Percentiles rank a stretch among this genome's conserved stretches.
phyloP scores from a whole-genome alignment of 495 filamentous ascomycete genomes.

The Penicilliopsis zonata region DNA sequence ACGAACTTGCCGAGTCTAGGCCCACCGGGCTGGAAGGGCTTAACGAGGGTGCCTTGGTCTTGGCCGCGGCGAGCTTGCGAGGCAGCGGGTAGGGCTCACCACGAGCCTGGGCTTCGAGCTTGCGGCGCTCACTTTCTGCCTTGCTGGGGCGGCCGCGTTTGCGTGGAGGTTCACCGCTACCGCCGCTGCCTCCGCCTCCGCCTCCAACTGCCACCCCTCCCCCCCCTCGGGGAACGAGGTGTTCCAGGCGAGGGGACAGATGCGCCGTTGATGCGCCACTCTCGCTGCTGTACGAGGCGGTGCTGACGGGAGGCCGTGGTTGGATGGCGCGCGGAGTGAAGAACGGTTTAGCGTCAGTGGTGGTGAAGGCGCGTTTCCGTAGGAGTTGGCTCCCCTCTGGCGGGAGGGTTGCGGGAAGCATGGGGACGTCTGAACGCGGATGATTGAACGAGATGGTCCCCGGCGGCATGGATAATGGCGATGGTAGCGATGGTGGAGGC shows the following conservation, averaged over 20 bases:
- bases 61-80: conserved; percentile 16
- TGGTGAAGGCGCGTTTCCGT: conserved; percentile 25
- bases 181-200: no score
- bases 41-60: conserved; percentile 18
- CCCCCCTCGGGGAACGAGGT: conserved; percentile 4
- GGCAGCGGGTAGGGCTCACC: conserved; percentile 38
- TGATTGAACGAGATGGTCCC: no score
- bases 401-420: no score
- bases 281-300: conserved; percentile 26
- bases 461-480: no score
- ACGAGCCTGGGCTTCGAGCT: conserved; percentile 37
- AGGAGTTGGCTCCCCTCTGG: conserved; percentile 12
- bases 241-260: conserved; percentile 22
- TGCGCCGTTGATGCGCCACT: conserved; percentile 25
- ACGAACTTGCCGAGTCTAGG: conserved; percentile 5
- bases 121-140: conserved; percentile 39
- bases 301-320: conserved; percentile 25
- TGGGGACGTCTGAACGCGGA: no score
- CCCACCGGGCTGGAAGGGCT: conserved; percentile 22
- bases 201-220: no score
- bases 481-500: conserved; percentile 10
- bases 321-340: conserved; percentile 27
- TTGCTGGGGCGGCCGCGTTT: conserved; percentile 52
- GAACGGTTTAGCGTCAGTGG: conserved; percentile 21
- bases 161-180: conserved; percentile 35